Percentiles rank a stretch among this genome's conserved stretches.
Conservation (phyloP, 306 rosid species). For the Gastrolobium bilobum region DNA sequence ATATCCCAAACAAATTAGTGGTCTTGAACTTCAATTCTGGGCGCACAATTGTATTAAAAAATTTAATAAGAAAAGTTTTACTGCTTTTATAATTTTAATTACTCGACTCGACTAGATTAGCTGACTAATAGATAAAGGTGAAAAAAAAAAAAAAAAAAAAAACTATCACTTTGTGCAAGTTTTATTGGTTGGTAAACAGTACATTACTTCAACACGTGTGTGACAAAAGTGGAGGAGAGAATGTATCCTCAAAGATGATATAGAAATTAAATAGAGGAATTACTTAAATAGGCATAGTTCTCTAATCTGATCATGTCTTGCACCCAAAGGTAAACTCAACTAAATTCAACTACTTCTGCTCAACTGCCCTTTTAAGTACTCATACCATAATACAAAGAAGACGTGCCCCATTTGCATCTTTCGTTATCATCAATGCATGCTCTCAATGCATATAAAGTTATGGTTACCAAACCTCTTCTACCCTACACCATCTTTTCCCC, state of each 20-base stretch:
- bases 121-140: too few species aligned
- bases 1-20: too few species aligned
- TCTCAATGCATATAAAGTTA: background rate
- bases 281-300: background rate
- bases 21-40: too few species aligned
- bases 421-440: slow-evolving; percentile 57
- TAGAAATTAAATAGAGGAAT: too few species aligned
- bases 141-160: background rate
- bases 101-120: too few species aligned
- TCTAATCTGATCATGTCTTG: slow-evolving; percentile 40
- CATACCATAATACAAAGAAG: slow-evolving; percentile 38
- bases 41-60: too few species aligned
- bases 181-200: slow-evolving; percentile 53
- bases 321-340: slow-evolving; percentile 55
- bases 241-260: background rate
- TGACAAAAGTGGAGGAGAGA: slow-evolving; percentile 2
- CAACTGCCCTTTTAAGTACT: slow-evolving; percentile 50
- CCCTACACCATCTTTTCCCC: slow-evolving; percentile 60
- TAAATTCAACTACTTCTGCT: slow-evolving; percentile 61
- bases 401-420: slow-evolving; percentile 44
- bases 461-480: slow-evolving; percentile 73
- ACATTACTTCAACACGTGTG: slow-evolving; percentile 29
- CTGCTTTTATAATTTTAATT: too few species aligned
- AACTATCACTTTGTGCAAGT: background rate
- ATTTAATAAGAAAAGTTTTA: too few species aligned